Evolutionary conservation across 441 rosid species (phyloP).

Genomic region (Metrosideros polymorpha): DNA sequence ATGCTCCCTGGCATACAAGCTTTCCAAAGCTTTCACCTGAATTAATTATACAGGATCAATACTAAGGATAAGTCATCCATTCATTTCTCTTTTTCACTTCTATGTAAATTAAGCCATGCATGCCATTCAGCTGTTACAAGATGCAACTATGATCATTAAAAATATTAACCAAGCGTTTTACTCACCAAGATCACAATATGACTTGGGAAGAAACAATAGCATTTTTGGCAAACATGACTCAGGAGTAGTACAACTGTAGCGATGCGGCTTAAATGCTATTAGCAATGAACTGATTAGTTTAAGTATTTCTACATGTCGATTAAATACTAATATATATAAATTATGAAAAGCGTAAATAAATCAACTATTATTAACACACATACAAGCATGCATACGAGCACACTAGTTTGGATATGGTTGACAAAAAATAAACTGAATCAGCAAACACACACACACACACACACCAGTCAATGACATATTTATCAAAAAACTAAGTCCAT

Average conservation of each 20-base stretch:
- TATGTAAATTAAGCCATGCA: background rate
- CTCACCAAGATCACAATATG: background rate
- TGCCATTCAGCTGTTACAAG: background rate
- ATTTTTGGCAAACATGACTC: background rate
- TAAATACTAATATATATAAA: background rate
- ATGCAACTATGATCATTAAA: background rate
- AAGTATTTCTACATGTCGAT: background rate
- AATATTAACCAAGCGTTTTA: background rate
- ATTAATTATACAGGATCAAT: background rate
- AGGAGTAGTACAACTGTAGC: background rate
- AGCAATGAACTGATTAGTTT: background rate
- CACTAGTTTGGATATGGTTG: background rate
- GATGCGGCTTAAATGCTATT: background rate
- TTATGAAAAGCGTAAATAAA: background rate
- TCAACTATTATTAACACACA: background rate
- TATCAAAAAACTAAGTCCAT: background rate
- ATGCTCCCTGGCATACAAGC: conserved; percentile 42
- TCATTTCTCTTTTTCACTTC: background rate
- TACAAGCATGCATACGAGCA: background rate
- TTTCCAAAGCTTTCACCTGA: conserved; percentile 62
- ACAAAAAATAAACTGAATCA: background rate
- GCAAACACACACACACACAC: background rate
- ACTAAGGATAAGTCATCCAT: background rate
- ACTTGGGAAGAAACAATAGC: background rate
- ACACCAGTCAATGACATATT: background rate